Evolutionary conservation across 306 rosid species (phyloP).

Genomic region (barrel medic (Medicago truncatula)): MtrunA17r5.0-ANR NC_053044.1:54977001-54977500

Average conservation of each 20-base stretch:
- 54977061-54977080: slow-evolving; percentile 28
- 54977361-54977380: slow-evolving; percentile 93
- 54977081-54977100: slow-evolving; percentile 29
- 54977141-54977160: slow-evolving; percentile 84
- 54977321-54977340: slow-evolving; percentile 53
- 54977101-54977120: slow-evolving; percentile 27
- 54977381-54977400: slow-evolving; percentile 96
- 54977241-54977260: slow-evolving; percentile 6
- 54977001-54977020: slow-evolving; percentile 8
- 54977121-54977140: slow-evolving; percentile 58
- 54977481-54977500: slow-evolving; percentile 32
- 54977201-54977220: slow-evolving; percentile 74
- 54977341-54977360: slow-evolving; percentile 94
- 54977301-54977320: slow-evolving; percentile 38
- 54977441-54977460: slow-evolving; percentile 93
- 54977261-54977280: slow-evolving; percentile 39
- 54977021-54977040: neutral
- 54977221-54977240: slow-evolving; percentile 10
- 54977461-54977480: slow-evolving; percentile 79
- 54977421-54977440: slow-evolving; percentile 87
- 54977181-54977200: slow-evolving; percentile 98
- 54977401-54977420: slow-evolving; percentile 93
- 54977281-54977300: slow-evolving; percentile 42
- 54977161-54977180: slow-evolving; percentile 85
- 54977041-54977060: slow-evolving; percentile 4